These are phyloP conservation scores for Balamuthia mandrillaris DNA, from an alignment of 208 protist genomes.

Conservation along the genomic window DNA sequence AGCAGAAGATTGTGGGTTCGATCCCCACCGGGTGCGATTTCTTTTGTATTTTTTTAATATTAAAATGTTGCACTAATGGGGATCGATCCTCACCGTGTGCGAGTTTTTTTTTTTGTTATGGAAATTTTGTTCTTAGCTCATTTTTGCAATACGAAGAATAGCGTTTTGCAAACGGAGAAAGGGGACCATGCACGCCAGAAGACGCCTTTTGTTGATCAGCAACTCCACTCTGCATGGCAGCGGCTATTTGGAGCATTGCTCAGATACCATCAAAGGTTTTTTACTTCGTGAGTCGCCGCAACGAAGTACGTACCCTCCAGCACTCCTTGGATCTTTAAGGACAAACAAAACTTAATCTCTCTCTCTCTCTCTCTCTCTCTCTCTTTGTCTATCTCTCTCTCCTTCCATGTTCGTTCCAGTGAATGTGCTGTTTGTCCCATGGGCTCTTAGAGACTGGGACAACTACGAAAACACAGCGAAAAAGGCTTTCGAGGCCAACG, in stretches of 20 bases:
- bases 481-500: neutral
- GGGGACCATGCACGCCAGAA: neutral
- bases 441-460: conserved; percentile 7
- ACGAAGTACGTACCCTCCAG: too few relatives aligned
- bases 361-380: too few relatives aligned
- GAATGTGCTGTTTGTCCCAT: conserved; percentile 29
- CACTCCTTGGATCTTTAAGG: neutral
- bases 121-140: too few relatives aligned
- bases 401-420: too few relatives aligned
- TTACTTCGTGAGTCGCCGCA: too few relatives aligned
- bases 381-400: too few relatives aligned
- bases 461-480: neutral
- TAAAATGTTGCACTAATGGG: too few relatives aligned
- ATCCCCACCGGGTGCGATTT: too few relatives aligned
- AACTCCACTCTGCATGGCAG: neutral
- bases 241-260: conserved; percentile 39
- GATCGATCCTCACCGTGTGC: too few relatives aligned
- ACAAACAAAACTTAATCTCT: neutral
- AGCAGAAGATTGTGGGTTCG: too few relatives aligned
- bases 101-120: too few relatives aligned
- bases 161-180: neutral
- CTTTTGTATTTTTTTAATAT: neutral
- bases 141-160: too few relatives aligned
- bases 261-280: neutral
- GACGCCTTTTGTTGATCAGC: neutral